Base-by-base conservation (phyloP, 148 eudicot species). In the Rhododendron molle region DNA sequence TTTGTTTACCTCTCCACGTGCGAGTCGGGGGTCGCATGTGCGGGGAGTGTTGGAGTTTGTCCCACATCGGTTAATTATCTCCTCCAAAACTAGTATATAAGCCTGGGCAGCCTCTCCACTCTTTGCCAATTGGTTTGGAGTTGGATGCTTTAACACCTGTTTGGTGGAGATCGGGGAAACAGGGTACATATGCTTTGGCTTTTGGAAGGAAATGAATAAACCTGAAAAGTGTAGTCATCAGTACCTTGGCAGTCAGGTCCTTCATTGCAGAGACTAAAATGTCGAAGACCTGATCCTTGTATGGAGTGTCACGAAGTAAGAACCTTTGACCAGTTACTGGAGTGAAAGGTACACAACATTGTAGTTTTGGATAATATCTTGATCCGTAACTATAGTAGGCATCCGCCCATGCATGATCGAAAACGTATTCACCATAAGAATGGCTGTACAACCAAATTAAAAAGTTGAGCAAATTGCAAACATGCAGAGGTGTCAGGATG, bases 351-450 rank as follows among this genome's bases (percentile, higher is more conserved):
- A 97, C 94, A 88, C 96, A 94, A 83, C 92, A 90, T 81, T 97
- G 99, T 82, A 97, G 89, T 84, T 97, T 97, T 58, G 99, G 99
- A 90, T 97, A 97, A 86, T 97, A 97, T 87, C 95, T 95, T 74
- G 93, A 78, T 18, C 99, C 99, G 83, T 93, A 95, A 89, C 83
- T 90, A 82, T 95, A 92, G 88, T 95, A 97, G 88, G 99, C 98
- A 88, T 94, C 93, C 34, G 98, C 99, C 99, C 99, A 97, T 83
- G 97, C 92, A 95, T 97, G 94, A 86, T 97, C 99, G 87, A 97
- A 97, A 83, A 97, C 99, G 83, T 91, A 97, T 90, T 97, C 99
- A 78, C 99, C 99, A 87, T 92, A 95, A 46, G 99, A 97, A 87
- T 97, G 99, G 91, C 99, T 97, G 96, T 91, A 94, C 72, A 77